Evolutionary conservation across 768 basidiomycete genomes (phyloP), one percentile per base, ranked within the genome.

Genomic region (Xerocomellus intermedius): DNA sequence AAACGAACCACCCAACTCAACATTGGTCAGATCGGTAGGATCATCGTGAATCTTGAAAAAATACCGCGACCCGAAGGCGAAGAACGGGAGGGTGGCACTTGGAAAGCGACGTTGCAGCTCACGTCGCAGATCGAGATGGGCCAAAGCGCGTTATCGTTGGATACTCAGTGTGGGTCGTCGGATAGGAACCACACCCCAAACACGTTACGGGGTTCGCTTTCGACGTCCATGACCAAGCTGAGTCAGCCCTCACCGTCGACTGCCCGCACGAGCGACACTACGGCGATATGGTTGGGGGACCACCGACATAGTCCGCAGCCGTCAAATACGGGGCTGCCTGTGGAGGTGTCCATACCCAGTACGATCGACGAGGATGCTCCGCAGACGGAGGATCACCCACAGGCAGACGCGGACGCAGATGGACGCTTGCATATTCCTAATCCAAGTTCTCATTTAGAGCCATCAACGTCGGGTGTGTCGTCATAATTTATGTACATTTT

Each of bases 71-170:
- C 37, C 17, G 46, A 17, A 4, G 39, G 5, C 6, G 48, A 24
- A 7, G 8, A 19, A 5, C 35, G 8, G 4, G 47, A 28, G 1
- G 36, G 52, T 30, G 35, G 8, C 16, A 54, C 44, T 4, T 62
- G 59, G 56, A 49, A 17, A n/a, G 48, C 43, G 19, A 47, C 43
- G 9, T 8, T 55, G 3, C 53, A 64, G 26, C 48, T 66, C 50
- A 66, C 64, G 16, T 56, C 64, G 26, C 54, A 41, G n/a, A 57
- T 63, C 30, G 58, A 65, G 30, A 54, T 58, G 32, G 56, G 53
- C 21, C 37, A 50, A 38, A 37, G 26, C 54, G 26, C 2, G 21
- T 39, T 19, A n/a, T 48, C 48, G 8, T 2, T 48, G 33, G 49
- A 47, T 12, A 54, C 46, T 17, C 33, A 33, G 32, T 12, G 32